A percentile compares a stretch with the other conserved stretches of the same genome.
phyloP scores from a whole-genome alignment of 352 stramenopile species.

The Phytophthora parvispora region DNA sequence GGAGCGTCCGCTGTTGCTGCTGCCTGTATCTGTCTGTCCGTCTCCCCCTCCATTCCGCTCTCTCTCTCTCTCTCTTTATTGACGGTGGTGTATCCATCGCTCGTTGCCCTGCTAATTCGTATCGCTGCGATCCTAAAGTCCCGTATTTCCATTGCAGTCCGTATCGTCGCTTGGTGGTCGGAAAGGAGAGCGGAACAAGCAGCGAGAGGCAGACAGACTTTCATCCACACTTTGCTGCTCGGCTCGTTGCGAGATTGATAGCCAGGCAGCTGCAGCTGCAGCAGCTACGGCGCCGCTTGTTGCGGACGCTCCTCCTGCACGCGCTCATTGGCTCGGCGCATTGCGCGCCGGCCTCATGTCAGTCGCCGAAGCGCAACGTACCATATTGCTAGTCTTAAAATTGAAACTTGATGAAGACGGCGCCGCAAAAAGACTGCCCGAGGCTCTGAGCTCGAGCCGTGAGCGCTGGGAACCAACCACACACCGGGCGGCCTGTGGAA shows the following conservation, averaged over 20 bases:
- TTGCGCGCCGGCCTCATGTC: constrained; percentile 6
- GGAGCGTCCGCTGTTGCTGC: background rate
- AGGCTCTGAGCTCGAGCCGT: constrained; percentile 9
- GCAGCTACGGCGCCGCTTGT: constrained; percentile 1
- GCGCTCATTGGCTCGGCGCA: constrained; percentile 4
- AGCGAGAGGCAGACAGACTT: constrained; percentile 1
- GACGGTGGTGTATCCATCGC: background rate
- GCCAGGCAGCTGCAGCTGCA: background rate
- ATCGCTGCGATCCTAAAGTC: background rate
- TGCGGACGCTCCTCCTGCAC: constrained; percentile 3
- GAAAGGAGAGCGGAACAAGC: constrained; percentile 1
- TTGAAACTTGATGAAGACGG: constrained; percentile 89
- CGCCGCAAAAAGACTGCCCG: constrained; percentile 79
- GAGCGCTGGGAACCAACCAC: constrained; percentile 48
- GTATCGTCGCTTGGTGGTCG: background rate
- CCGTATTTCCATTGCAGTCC: background rate
- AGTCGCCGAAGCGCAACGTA: constrained; percentile 50
- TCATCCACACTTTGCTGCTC: background rate
- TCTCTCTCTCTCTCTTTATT: constrained; percentile 7
- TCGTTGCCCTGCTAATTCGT: constrained; percentile 27
- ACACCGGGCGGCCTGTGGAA: constrained; percentile 2
- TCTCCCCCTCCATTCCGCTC: constrained; percentile 4
- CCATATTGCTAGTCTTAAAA: constrained; percentile 91
- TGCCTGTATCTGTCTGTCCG: constrained; percentile 7
- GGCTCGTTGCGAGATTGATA: constrained; percentile 1